These are phyloP conservation scores for Hemileccinum rubropunctum DNA, from an alignment of 768 basidiomycete genomes.

Conservation along the genomic window DNA sequence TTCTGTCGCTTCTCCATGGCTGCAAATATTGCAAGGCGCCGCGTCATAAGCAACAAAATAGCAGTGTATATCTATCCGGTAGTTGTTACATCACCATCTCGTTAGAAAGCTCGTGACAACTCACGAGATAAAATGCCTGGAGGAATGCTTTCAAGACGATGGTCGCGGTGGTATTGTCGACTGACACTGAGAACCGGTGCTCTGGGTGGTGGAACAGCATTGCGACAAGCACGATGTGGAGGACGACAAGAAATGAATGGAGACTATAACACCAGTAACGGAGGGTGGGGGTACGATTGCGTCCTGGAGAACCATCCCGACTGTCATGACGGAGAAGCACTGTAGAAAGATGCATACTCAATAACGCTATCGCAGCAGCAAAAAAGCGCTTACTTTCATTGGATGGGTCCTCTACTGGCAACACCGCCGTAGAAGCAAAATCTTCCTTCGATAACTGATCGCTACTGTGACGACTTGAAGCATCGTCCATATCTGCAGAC, in stretches of 20 bases:
- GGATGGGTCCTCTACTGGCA: too few relatives aligned
- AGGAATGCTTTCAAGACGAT: neutral
- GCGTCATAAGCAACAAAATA: slow-evolving; percentile 11
- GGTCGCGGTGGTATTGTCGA: neutral
- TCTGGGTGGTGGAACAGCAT: slow-evolving; percentile 4
- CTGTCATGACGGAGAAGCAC: neutral
- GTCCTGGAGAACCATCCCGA: neutral
- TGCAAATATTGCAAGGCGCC: slow-evolving; percentile 10
- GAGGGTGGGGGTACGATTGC: neutral
- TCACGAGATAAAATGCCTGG: slow-evolving; percentile 5
- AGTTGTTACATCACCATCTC: neutral
- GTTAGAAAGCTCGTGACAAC: neutral
- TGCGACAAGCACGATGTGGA: neutral
- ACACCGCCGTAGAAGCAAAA: too few relatives aligned
- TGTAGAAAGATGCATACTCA: neutral
- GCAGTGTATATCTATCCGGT: slow-evolving; percentile 16
- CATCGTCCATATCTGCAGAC: too few relatives aligned
- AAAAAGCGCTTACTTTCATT: too few relatives aligned
- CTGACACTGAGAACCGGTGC: neutral
- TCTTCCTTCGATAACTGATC: too few relatives aligned
- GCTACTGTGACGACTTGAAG: too few relatives aligned
- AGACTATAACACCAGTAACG: neutral
- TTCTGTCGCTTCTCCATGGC: slow-evolving; percentile 6
- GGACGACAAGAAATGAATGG: neutral
- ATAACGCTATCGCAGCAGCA: too few relatives aligned